Percentiles rank a stretch among this genome's conserved stretches.
Evolutionary conservation across 345 rosid species (phyloP).

Genomic region (Hibiscus tridactylites): DNA sequence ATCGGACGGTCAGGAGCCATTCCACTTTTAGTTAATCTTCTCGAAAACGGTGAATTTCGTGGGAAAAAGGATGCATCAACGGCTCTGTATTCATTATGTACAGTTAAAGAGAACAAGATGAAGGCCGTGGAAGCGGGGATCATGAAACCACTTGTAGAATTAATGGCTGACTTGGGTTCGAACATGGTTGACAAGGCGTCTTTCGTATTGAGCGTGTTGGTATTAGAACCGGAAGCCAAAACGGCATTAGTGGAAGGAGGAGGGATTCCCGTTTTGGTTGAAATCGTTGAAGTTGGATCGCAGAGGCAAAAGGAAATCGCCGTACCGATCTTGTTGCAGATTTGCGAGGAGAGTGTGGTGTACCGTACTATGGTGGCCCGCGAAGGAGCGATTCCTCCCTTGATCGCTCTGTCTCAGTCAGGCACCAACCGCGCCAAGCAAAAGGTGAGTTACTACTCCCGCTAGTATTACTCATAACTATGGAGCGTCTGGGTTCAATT

Average conservation of each 20-base stretch:
- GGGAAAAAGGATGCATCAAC: slow-evolving; percentile 92
- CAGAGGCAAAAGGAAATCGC: slow-evolving; percentile 86
- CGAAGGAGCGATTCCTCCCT: slow-evolving; percentile 91
- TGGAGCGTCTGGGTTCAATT: not conserved
- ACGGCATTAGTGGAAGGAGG: slow-evolving; percentile 55
- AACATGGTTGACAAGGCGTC: slow-evolving; percentile 97
- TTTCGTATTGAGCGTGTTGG: slow-evolving; percentile 48
- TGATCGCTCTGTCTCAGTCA: slow-evolving; percentile 69
- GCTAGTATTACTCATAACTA: not conserved
- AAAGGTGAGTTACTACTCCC: slow-evolving; percentile 32
- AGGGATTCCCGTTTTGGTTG: slow-evolving; percentile 33
- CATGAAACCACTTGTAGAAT: slow-evolving; percentile 77
- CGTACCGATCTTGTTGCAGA: slow-evolving; percentile 45
- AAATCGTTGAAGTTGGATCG: slow-evolving; percentile 75
- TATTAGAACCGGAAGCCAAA: slow-evolving; percentile 52
- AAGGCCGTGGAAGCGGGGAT: slow-evolving; percentile 71
- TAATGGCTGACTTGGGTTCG: slow-evolving; percentile 89
- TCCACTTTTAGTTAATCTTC: slow-evolving; percentile 53
- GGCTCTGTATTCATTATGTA: slow-evolving; percentile 73
- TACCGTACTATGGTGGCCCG: slow-evolving; percentile 72
- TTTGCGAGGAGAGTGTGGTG: slow-evolving; percentile 59
- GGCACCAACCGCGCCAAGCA: slow-evolving; percentile 84
- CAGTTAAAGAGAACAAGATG: slow-evolving; percentile 70
- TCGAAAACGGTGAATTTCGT: slow-evolving; percentile 57
- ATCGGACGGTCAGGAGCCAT: slow-evolving; percentile 95